Percentiles rank a stretch among this genome's conserved stretches.
Conservation (phyloP, 1,284 basidiomycete species). For the Cutaneotrichosporon dermatis region DNA sequence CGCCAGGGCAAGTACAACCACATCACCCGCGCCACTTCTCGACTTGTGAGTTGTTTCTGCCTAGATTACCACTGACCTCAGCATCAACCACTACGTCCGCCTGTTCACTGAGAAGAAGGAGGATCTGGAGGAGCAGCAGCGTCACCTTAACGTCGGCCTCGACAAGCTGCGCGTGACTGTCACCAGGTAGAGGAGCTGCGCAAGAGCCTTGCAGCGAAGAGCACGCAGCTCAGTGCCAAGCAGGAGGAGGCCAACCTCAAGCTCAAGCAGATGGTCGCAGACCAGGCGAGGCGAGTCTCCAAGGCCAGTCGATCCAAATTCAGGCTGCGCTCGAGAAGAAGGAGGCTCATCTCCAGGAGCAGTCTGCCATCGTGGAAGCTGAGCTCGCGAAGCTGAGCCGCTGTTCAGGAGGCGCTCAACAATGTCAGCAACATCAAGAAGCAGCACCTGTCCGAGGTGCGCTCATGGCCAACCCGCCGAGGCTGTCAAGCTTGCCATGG, state of each 20-base stretch:
- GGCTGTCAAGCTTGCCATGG: conserved; percentile 97
- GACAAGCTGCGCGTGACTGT: conserved; percentile 96
- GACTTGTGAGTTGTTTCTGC: conserved; percentile 74
- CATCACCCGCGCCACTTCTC: conserved; percentile 98
- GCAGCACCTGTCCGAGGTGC: conserved; percentile 94
- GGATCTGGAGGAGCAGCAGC: conserved; percentile 96
- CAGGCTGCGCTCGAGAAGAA: conserved; percentile 89
- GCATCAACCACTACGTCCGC: conserved; percentile 96
- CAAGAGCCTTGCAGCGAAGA: conserved; percentile 90
- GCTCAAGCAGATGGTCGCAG: conserved; percentile 93
- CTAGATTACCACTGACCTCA: conserved; percentile 39
- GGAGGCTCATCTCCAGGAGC: conserved; percentile 82
- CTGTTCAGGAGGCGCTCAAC: conserved; percentile 87
- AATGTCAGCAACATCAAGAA: conserved; percentile 97
- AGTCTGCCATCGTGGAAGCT: conserved; percentile 81
- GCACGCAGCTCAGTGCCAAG: conserved; percentile 87
- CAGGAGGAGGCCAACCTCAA: conserved; percentile 95
- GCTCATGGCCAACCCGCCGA: conserved; percentile 99
- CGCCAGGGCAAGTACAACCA: conserved; percentile 91
- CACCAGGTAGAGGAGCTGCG: conserved; percentile 93
- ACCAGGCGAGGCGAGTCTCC: conserved; percentile 99
- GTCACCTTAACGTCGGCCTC: conserved; percentile 95
- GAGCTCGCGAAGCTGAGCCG: conserved; percentile 96
- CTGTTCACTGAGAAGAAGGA: conserved; percentile 97
- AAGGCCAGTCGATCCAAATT: conserved; percentile 95